Evolutionary conservation across 106 monocot species (phyloP).

Genomic region (Apostasia shenzhenica): DNA sequence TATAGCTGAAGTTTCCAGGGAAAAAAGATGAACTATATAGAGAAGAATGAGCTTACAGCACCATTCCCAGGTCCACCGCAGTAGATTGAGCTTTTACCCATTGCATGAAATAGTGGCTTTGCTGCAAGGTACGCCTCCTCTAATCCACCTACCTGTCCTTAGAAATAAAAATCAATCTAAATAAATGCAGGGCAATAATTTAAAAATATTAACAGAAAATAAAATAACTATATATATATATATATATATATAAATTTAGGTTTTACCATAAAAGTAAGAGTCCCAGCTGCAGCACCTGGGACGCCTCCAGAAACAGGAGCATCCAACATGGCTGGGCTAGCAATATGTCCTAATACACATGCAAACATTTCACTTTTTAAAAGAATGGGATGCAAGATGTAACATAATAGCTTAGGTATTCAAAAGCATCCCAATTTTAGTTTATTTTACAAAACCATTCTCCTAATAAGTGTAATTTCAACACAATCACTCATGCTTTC

Average conservation of each 20-base stretch:
- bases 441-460: too few species aligned
- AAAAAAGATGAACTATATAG: neutral
- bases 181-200: neutral
- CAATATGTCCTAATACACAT: conserved; percentile 21
- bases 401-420: neutral
- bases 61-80: conserved; percentile 95
- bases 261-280: conserved; percentile 92
- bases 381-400: neutral
- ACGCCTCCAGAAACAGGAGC: conserved; percentile 99
- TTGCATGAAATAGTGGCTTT: conserved; percentile 79
- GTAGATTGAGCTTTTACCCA: conserved; percentile 80
- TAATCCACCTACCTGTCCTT: conserved; percentile 69
- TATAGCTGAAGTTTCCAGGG: too few species aligned
- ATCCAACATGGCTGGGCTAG: conserved; percentile 75
- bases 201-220: neutral
- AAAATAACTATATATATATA: neutral
- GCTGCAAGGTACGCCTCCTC: conserved; percentile 76
- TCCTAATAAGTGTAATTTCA: too few species aligned
- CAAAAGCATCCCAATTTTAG: too few species aligned
- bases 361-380: neutral
- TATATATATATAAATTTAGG: conserved; percentile 2
- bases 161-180: neutral
- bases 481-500: too few species aligned
- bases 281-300: conserved; percentile 80
- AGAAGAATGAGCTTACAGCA: conserved; percentile 50